Conservation (phyloP, 2,329 filamentous ascomycete species). For the Onygenales sp. region DNA sequence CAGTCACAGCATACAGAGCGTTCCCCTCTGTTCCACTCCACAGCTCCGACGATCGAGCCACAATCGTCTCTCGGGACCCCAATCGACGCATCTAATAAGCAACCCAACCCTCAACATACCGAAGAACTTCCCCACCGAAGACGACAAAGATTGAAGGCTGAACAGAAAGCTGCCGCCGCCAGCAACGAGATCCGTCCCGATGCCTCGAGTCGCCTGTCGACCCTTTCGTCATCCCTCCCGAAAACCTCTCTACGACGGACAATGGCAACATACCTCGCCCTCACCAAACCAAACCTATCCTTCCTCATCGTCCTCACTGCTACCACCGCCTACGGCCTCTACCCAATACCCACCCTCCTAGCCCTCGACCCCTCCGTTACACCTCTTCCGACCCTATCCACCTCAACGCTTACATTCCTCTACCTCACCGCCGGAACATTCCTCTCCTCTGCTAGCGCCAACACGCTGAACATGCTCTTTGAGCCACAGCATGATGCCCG, state of each 20-base stretch:
- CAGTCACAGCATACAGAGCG: conserved; percentile 18
- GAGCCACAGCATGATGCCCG: conserved; percentile 81
- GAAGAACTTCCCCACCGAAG: conserved; percentile 33
- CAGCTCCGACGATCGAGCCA: conserved; percentile 4
- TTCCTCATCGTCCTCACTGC: conserved; percentile 85
- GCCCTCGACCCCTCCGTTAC: conserved; percentile 64
- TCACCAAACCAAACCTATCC: conserved; percentile 91
- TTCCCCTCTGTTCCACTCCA: conserved; percentile 12
- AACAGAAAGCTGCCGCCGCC: conserved; percentile 16
- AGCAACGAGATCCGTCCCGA: conserved; percentile 43
- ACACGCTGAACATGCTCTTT: conserved; percentile 95
- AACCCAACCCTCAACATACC: conserved; percentile 3
- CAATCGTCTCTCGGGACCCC: not conserved
- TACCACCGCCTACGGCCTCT: conserved; percentile 84
- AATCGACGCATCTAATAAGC: not conserved
- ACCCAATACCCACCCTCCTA: conserved; percentile 82
- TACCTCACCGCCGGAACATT: conserved; percentile 88
- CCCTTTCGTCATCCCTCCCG: conserved; percentile 47
- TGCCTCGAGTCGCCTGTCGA: conserved; percentile 52
- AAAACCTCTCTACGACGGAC: conserved; percentile 52
- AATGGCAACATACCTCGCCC: conserved; percentile 72
- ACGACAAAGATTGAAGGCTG: conserved; percentile 32
- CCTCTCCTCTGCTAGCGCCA: conserved; percentile 81
- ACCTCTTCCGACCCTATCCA: conserved; percentile 50
- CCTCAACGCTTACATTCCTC: conserved; percentile 76